Conservation (phyloP, 768 basidiomycete genomes). For the Xerocomus brunneocitrinus region DNA sequence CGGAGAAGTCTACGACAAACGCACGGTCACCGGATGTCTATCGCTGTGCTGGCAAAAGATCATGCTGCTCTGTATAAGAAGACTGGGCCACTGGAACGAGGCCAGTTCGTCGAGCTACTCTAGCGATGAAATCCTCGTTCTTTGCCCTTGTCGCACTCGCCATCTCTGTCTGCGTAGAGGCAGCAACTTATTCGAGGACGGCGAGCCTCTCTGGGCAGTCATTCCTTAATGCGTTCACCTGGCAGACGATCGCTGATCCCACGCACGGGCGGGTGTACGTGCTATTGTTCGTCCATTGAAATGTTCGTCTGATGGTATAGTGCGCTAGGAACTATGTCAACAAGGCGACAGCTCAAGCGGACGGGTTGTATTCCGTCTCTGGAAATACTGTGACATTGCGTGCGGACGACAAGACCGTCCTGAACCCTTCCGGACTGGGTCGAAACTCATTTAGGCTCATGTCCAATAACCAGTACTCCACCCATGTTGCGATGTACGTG, state of each 20-base stretch:
- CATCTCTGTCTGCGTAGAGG: neutral
- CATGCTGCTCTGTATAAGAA: neutral
- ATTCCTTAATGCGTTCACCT: conserved; percentile 38
- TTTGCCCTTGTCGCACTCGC: neutral
- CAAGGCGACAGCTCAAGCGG: conserved; percentile 43
- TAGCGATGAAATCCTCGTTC: neutral
- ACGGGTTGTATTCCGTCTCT: conserved; percentile 56
- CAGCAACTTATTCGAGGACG: conserved; percentile 34
- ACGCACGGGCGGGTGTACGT: conserved; percentile 33
- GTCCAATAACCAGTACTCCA: conserved; percentile 28
- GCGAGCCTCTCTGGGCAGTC: conserved; percentile 46
- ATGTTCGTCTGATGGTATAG: neutral
- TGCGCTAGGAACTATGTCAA: conserved; percentile 39
- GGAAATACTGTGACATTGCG: conserved; percentile 35
- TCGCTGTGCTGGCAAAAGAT: neutral
- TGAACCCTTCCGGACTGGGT: conserved; percentile 29
- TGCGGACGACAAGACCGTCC: conserved; percentile 30
- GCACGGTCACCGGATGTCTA: neutral
- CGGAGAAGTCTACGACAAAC: neutral
- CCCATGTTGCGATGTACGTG: conserved; percentile 33
- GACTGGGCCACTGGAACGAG: neutral
- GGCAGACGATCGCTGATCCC: conserved; percentile 31
- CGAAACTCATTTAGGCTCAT: conserved; percentile 35
- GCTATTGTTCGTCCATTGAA: neutral
- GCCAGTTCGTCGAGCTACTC: neutral